Evolutionary conservation across 2,329 filamentous ascomycete genomes (phyloP).

Genomic region (Pleomassaria siparia): DNA sequence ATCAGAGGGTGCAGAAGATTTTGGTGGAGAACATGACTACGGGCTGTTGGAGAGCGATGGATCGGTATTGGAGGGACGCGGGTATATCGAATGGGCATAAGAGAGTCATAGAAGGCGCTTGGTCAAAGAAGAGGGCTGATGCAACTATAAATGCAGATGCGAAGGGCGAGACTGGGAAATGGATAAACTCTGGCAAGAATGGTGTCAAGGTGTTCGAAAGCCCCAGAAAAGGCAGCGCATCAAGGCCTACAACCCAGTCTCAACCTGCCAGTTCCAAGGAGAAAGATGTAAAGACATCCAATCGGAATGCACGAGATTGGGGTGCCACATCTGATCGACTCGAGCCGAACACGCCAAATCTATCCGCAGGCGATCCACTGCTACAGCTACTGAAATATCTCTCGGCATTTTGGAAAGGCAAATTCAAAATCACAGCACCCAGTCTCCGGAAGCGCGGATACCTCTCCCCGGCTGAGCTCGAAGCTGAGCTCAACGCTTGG

Average conservation of each 20-base stretch:
- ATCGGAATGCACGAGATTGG: slow-evolving; percentile 67
- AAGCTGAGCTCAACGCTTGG: slow-evolving; percentile 72
- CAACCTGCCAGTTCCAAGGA: slow-evolving; percentile 13
- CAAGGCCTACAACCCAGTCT: slow-evolving; percentile 19
- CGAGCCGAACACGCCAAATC: slow-evolving; percentile 70
- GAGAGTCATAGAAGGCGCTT: slow-evolving; percentile 63
- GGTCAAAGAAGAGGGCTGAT: slow-evolving; percentile 66
- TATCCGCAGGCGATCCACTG: slow-evolving; percentile 81
- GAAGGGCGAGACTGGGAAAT: slow-evolving; percentile 17
- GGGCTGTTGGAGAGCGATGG: slow-evolving; percentile 39
- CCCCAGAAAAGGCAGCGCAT: slow-evolving; percentile 13
- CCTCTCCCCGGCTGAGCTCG: slow-evolving; percentile 72
- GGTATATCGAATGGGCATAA: slow-evolving; percentile 84
- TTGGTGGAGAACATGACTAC: slow-evolving; percentile 31
- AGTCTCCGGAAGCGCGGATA: slow-evolving; percentile 90
- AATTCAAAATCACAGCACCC: slow-evolving; percentile 75
- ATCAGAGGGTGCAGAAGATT: slow-evolving; percentile 35
- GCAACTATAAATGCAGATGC: slow-evolving; percentile 51
- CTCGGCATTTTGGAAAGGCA: slow-evolving; percentile 84
- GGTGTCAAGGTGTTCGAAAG: slow-evolving; percentile 33
- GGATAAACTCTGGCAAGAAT: slow-evolving; percentile 47
- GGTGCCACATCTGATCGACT: slow-evolving; percentile 66
- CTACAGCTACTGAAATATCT: slow-evolving; percentile 74
- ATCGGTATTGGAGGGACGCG: slow-evolving; percentile 61
- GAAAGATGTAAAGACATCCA: slow-evolving; percentile 44